Evolutionary conservation across 1,284 basidiomycete genomes (phyloP), one percentile per base, ranked within the genome.

Genomic region (Rhodotorula sp.): DNA sequence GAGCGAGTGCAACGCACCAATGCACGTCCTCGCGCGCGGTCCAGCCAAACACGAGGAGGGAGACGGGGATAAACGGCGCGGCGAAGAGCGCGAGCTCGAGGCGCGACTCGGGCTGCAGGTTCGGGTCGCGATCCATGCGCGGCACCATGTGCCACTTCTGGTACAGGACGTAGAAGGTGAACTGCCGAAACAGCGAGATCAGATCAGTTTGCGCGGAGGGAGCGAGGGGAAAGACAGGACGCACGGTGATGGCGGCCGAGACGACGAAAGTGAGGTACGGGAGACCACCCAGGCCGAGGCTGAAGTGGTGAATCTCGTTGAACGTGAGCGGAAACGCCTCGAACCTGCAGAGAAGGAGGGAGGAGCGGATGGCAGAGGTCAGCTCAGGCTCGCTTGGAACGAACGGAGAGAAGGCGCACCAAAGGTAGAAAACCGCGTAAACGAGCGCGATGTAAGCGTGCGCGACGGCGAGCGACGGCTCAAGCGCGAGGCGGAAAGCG

Each of bases 401-500:
- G 1, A 9, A 36, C 55, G 56, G 56, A 13, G 62, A 39, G 15
- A 44, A 36, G 44, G 29, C 51, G 41, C 12, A 63, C 68, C 66
- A 69, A 1, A 68, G 48, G 27, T 73, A 70, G 58, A 71, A 73
- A 37, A 65, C 34, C 17, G 57, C 71, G 64, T 79, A 80, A 10
- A 78, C 72, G 21, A 79, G 63, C 7, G 71, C 79, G 44, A 80
- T 73, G 64, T 78, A 78, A 1, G 78, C 48, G 64, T 80, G 80
- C 37, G 36, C n/a, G 32, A 77, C 71, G 22, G 66, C 36, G 6
- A 77, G 64, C 2, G 75, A 64, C 10, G 76, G 75, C 56, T 77
- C 74, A 21, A 48, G 32, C 8, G 66, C 37, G 25, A 81, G 77
- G 22, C 66, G 32, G 62, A 81, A 79, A 5, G 81, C 69, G 27